Percentiles rank a stretch among this genome's conserved stretches.
Conservation (phyloP, 495 filamentous ascomycete genomes). For the Podospora pseudoanserina region DNA sequence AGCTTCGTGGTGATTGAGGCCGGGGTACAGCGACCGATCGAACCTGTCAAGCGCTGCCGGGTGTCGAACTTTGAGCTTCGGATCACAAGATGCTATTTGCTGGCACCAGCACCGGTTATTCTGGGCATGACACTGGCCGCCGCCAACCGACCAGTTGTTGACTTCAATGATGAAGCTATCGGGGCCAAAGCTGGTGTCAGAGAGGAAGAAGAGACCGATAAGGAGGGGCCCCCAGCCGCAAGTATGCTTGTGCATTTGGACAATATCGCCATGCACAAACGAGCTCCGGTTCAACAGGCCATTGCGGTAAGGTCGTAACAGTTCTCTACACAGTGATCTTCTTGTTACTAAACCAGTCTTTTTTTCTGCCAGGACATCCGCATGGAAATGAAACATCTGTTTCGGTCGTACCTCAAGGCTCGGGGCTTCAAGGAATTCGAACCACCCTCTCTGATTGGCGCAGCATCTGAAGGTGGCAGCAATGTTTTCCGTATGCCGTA, state of each 20-base stretch:
- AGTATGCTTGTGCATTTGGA: conserved; percentile 72
- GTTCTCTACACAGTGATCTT: no score
- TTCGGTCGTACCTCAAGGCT: conserved; percentile 71
- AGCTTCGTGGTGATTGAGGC: conserved; percentile 81
- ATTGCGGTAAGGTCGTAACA: conserved; percentile 46
- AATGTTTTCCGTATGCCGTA: conserved; percentile 92
- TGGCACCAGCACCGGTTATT: conserved; percentile 56
- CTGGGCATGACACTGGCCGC: conserved; percentile 66
- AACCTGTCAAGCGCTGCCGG: conserved; percentile 75
- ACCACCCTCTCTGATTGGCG: conserved; percentile 82
- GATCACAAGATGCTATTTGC: conserved; percentile 74
- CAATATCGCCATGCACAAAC: conserved; percentile 87
- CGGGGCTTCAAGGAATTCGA: conserved; percentile 86
- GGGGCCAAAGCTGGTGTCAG: conserved; percentile 32
- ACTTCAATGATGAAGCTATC: conserved; percentile 54
- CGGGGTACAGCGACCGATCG: conserved; percentile 71
- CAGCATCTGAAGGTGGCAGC: conserved; percentile 88
- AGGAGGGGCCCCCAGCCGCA: conserved; percentile 59
- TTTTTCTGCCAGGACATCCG: conserved; percentile 52
- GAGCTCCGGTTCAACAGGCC: conserved; percentile 81
- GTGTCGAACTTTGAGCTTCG: conserved; percentile 79
- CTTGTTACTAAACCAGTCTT: no score
- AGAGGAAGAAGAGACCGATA: no score
- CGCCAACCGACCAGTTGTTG: conserved; percentile 63
- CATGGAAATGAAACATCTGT: conserved; percentile 74